Evolutionary conservation across 345 rosid species (phyloP).

Genomic region (Gossypium arboreum): DNA sequence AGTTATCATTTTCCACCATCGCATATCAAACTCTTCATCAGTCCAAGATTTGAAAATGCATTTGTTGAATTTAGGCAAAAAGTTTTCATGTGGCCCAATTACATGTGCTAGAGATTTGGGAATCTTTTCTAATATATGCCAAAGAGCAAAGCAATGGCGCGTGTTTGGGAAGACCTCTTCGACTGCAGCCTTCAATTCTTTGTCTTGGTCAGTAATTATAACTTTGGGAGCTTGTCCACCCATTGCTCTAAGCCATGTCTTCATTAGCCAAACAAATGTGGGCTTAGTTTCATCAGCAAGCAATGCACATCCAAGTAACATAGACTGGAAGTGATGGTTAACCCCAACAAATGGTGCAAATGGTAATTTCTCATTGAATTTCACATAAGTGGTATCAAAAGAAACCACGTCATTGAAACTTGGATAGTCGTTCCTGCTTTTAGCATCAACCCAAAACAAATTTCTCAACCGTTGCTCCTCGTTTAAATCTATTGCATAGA

Average conservation of each 20-base stretch:
- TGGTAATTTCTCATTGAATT: constrained; percentile 42
- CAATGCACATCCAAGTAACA: constrained; percentile 44
- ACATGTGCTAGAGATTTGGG: constrained; percentile 40
- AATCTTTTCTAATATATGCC: constrained; percentile 45
- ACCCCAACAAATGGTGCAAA: constrained; percentile 44
- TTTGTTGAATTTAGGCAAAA: constrained; percentile 52
- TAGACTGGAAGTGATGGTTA: constrained; percentile 43
- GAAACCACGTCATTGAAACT: constrained; percentile 45
- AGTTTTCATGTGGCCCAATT: constrained; percentile 42
- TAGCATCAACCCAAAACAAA: constrained; percentile 47
- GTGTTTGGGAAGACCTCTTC: constrained; percentile 40
- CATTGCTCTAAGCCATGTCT: constrained; percentile 49
- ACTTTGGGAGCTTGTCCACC: constrained; percentile 39
- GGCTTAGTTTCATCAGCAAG: constrained; percentile 42
- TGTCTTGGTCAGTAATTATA: constrained; percentile 45
- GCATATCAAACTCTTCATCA: constrained; percentile 44
- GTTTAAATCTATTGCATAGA: constrained; percentile 42
- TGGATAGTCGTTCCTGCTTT: constrained; percentile 37
- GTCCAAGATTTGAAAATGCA: constrained; percentile 69
- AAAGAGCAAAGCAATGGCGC: constrained; percentile 39
- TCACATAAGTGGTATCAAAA: constrained; percentile 44
- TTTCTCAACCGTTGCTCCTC: constrained; percentile 40
- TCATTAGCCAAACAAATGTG: constrained; percentile 38
- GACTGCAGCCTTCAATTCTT: constrained; percentile 31
- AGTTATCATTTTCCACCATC: constrained; percentile 65